Evolutionary conservation across 75 land plant genomes (phyloP).

Genomic region (Cunninghamia lanceolata): DNA sequence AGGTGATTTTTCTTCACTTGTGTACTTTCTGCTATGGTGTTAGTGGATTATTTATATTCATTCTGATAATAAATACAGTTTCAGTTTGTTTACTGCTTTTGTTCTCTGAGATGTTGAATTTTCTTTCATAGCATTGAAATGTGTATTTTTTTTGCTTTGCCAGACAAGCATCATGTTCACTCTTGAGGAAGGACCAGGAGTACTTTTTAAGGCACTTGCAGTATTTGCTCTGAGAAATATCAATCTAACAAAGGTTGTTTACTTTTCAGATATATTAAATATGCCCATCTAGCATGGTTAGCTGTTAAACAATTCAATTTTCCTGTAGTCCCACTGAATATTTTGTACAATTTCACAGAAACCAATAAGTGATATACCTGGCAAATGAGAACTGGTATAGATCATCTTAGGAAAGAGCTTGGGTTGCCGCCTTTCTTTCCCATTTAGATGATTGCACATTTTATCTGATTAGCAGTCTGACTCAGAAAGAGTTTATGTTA

Average conservation of each 20-base stretch:
- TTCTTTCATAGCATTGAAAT: background rate
- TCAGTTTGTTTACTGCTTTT: background rate
- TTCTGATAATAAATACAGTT: background rate
- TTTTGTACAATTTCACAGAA: background rate
- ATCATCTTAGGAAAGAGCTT: background rate
- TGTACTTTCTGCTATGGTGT: background rate
- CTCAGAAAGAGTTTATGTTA: background rate
- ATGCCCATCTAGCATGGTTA: background rate
- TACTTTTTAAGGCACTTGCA: conserved; percentile 82
- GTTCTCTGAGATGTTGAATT: background rate
- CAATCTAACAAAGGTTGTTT: conserved; percentile 77
- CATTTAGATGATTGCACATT: background rate
- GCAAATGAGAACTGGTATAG: background rate
- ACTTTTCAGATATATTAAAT: background rate
- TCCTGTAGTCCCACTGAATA: background rate
- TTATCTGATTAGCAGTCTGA: conserved; percentile 1
- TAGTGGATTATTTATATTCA: background rate
- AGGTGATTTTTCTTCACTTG: conserved; percentile 49
- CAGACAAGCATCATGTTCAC: conserved; percentile 84
- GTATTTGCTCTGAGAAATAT: conserved; percentile 83
- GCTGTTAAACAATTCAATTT: background rate
- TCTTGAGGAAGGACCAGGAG: conserved; percentile 87
- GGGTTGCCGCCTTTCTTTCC: background rate
- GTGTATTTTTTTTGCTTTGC: conserved; percentile 7
- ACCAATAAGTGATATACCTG: background rate